Percentiles rank a stretch among this genome's conserved stretches.
phyloP scores from a whole-genome alignment of 1,284 basidiomycete genomes.

The Austroboletus rostrupii region DNA sequence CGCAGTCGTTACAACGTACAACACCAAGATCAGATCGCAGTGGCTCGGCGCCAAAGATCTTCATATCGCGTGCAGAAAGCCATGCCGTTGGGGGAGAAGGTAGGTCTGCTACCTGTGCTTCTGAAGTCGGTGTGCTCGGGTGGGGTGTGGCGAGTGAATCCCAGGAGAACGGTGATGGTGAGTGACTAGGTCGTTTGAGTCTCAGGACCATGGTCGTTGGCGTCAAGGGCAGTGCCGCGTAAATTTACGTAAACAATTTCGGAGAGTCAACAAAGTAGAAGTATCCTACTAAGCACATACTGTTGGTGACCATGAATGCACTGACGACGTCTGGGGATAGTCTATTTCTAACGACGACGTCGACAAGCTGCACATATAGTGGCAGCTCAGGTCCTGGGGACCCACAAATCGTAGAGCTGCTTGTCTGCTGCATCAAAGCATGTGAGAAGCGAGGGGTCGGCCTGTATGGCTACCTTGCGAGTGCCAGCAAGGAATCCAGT shows the following conservation, averaged over 20 bases:
- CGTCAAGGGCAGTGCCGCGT: neutral
- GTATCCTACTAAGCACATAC: neutral
- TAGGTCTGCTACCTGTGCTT: slow-evolving; percentile 36
- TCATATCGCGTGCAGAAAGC: slow-evolving; percentile 83
- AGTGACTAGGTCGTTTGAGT: slow-evolving; percentile 47
- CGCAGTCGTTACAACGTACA: slow-evolving; percentile 74
- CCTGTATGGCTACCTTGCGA: slow-evolving; percentile 47
- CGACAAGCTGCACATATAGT: neutral
- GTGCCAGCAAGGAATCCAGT: slow-evolving; percentile 25
- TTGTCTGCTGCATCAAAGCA: slow-evolving; percentile 70
- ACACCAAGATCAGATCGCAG: slow-evolving; percentile 67
- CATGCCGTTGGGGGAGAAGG: slow-evolving; percentile 75
- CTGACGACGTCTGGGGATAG: neutral
- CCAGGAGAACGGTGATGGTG: slow-evolving; percentile 54
- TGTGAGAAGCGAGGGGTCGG: slow-evolving; percentile 61
- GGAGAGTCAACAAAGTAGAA: neutral
- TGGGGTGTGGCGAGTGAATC: slow-evolving; percentile 40
- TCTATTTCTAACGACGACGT: neutral
- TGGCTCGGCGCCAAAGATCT: slow-evolving; percentile 76
- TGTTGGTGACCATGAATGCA: neutral
- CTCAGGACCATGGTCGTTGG: slow-evolving; percentile 49
- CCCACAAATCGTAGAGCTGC: slow-evolving; percentile 74
- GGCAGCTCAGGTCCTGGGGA: slow-evolving; percentile 37
- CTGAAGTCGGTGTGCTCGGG: slow-evolving; percentile 20
- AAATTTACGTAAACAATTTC: slow-evolving; percentile 21